phyloP scores from a whole-genome alignment of 2,329 filamentous ascomycete species.

The Stenocarpella maydis region DNA sequence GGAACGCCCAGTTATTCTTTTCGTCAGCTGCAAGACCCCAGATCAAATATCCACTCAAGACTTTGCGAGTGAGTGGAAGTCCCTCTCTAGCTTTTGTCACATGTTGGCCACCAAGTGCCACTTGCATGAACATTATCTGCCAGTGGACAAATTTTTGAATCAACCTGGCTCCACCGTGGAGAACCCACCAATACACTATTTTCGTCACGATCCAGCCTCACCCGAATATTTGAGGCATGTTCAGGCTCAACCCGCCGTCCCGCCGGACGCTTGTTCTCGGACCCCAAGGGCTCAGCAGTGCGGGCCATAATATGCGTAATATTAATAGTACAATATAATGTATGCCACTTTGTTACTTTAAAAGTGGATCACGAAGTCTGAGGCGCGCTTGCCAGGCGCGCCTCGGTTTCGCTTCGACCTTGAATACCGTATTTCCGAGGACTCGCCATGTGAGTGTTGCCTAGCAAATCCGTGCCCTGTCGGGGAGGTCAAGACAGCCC shows the following conservation, averaged over 20 bases:
- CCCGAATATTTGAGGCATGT: neutral
- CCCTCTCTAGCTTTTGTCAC: neutral
- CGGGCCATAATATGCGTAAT: neutral
- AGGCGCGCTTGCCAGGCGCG: neutral
- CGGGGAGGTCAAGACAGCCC: neutral
- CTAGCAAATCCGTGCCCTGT: neutral
- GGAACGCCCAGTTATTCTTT: neutral
- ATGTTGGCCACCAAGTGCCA: neutral
- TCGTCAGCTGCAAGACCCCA: neutral
- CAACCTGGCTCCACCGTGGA: neutral
- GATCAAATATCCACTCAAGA: neutral
- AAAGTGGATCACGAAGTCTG: slow-evolving; percentile 8
- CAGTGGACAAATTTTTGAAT: neutral
- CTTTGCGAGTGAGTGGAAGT: neutral
- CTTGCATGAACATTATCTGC: neutral
- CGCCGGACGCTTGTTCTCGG: too few species aligned
- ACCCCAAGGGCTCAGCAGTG: neutral
- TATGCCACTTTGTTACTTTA: slow-evolving; percentile 2
- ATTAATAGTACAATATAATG: neutral
- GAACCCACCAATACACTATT: neutral
- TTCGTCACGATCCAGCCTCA: neutral
- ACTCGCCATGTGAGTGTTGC: slow-evolving; percentile 12
- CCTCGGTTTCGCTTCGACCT: slow-evolving; percentile 1
- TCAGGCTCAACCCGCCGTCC: neutral
- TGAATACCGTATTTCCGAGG: neutral